A percentile compares a stretch with the other conserved stretches of the same genome.
Conservation (phyloP, 352 stramenopile genomes). For the Phytophthora pisi region DNA sequence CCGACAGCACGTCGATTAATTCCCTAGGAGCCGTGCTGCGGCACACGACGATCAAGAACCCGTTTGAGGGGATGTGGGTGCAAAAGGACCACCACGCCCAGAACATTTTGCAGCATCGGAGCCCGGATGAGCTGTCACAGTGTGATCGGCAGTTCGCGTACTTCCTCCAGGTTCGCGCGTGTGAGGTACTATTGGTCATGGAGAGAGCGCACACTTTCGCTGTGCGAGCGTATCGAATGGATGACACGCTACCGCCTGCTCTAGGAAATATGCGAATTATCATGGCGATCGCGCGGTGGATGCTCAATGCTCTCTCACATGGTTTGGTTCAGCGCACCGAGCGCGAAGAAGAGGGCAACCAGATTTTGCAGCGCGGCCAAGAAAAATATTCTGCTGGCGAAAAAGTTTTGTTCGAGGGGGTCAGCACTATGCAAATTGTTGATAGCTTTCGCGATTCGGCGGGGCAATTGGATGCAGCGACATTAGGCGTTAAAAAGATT, state of each 20-base stretch:
- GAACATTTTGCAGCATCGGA: slow-evolving; percentile 17
- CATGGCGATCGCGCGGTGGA: slow-evolving; percentile 69
- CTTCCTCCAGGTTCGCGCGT: slow-evolving; percentile 80
- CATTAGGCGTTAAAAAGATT: slow-evolving; percentile 64
- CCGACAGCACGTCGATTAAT: slow-evolving; percentile 67
- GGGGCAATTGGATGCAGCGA: slow-evolving; percentile 56
- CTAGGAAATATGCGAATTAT: slow-evolving; percentile 53
- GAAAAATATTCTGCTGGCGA: slow-evolving; percentile 60
- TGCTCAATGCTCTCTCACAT: slow-evolving; percentile 70
- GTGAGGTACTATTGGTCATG: slow-evolving; percentile 69
- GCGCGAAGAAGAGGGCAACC: slow-evolving; percentile 68
- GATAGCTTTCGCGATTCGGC: slow-evolving; percentile 54
- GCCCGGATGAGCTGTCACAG: slow-evolving; percentile 38
- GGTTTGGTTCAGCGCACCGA: slow-evolving; percentile 67
- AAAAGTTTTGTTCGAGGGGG: slow-evolving; percentile 51
- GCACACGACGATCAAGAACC: slow-evolving; percentile 70
- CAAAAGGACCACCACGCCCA: slow-evolving; percentile 32
- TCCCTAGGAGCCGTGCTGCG: slow-evolving; percentile 69
- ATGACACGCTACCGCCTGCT: slow-evolving; percentile 31
- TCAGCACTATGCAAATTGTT: slow-evolving; percentile 42
- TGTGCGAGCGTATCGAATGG: slow-evolving; percentile 48
- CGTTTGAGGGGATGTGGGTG: slow-evolving; percentile 83
- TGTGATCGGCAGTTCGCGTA: slow-evolving; percentile 81
- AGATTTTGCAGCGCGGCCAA: slow-evolving; percentile 65
- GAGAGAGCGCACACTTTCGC: slow-evolving; percentile 65